Percentiles rank a stretch among this genome's conserved stretches.
These are phyloP conservation scores for Cryptococcus depauperatus DNA, from an alignment of 1,284 basidiomycete genomes.

Conservation along the genomic window DNA sequence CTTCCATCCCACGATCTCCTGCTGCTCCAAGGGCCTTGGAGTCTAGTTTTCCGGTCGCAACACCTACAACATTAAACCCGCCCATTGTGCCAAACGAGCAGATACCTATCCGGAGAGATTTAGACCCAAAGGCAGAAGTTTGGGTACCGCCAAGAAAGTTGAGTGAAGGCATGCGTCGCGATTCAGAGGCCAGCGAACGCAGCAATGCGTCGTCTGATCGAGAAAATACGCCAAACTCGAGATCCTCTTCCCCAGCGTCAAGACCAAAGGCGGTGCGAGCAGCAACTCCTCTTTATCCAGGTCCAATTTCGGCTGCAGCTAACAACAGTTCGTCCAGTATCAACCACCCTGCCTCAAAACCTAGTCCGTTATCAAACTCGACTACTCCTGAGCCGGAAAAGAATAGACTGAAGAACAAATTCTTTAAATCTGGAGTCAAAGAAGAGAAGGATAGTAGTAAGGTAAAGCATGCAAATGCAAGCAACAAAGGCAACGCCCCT, in stretches of 20 bases:
- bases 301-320: constrained; percentile 30
- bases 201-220: no score
- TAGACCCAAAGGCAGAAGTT: not conserved
- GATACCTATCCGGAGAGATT: not conserved
- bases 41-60: not conserved
- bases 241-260: constrained; percentile 1
- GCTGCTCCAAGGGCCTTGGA: constrained; percentile 4
- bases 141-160: constrained; percentile 5
- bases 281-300: constrained; percentile 24
- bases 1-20: constrained; percentile 7
- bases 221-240: constrained; percentile 1
- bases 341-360: no score
- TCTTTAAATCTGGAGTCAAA: constrained; percentile 58
- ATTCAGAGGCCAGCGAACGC: constrained; percentile 9
- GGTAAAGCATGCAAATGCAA: constrained; percentile 1
- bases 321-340: no score
- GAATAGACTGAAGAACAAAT: constrained; percentile 64
- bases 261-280: constrained; percentile 1
- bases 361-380: constrained; percentile 22
- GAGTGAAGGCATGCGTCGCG: constrained; percentile 2
- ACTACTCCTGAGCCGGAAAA: constrained; percentile 38
- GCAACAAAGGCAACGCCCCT: constrained; percentile 12
- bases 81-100: not conserved
- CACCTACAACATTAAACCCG: constrained; percentile 1
- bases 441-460: constrained; percentile 24